Evolutionary conservation across 208 protist genomes (phyloP).

Genomic region (Leishmania arabica): DNA sequence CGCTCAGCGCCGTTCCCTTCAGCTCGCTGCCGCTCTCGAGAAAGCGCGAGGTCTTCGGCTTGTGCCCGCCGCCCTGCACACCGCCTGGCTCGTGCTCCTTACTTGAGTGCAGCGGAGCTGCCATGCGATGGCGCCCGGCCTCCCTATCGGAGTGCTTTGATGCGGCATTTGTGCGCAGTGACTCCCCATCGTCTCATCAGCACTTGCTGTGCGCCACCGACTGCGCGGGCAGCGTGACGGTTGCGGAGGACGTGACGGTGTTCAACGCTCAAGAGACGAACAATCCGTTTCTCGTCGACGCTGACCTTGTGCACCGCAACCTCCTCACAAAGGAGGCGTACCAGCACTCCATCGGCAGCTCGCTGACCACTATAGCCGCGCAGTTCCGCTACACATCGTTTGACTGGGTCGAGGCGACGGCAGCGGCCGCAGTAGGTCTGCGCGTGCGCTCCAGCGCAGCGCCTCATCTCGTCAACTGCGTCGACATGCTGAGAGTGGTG

Average conservation of each 20-base stretch:
- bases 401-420: slow-evolving; percentile 49
- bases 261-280: slow-evolving; percentile 81
- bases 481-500: slow-evolving; percentile 40
- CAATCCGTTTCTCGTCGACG: slow-evolving; percentile 79
- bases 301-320: slow-evolving; percentile 48
- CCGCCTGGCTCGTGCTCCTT: slow-evolving; percentile 19
- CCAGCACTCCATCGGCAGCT: slow-evolving; percentile 34
- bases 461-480: slow-evolving; percentile 46
- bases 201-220: slow-evolving; percentile 29
- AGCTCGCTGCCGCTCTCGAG: slow-evolving; percentile 8
- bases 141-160: slow-evolving; percentile 43
- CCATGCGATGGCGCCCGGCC: slow-evolving; percentile 29
- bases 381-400: slow-evolving; percentile 81
- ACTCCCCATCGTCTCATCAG: not conserved
- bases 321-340: slow-evolving; percentile 36
- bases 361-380: slow-evolving; percentile 73
- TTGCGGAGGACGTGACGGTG: slow-evolving; percentile 31
- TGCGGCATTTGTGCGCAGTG: slow-evolving; percentile 24
- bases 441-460: slow-evolving; percentile 6
- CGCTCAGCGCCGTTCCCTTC: slow-evolving; percentile 36
- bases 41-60: slow-evolving; percentile 14
- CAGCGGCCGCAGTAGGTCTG: not conserved
- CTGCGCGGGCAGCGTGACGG: not conserved
- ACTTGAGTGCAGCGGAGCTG: slow-evolving; percentile 11
- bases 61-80: slow-evolving; percentile 20